A percentile compares a stretch with the other conserved stretches of the same genome.
phyloP scores from a whole-genome alignment of 2,329 filamentous ascomycete species.

The Ilyonectria mors-panacis region DNA sequence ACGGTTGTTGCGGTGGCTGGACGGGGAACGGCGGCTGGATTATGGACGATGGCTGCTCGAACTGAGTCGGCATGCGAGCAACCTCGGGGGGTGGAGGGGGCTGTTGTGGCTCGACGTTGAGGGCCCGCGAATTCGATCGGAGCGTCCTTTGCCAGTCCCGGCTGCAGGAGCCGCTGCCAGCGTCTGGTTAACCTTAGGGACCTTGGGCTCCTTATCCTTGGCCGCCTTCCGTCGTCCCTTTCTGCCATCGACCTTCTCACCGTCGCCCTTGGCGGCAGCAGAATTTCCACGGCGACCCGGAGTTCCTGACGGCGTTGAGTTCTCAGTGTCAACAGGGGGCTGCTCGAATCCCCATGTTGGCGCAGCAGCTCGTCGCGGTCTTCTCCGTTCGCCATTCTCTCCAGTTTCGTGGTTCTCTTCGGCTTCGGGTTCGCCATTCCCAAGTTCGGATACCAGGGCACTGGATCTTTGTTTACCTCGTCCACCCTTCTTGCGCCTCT shows the following conservation, averaged over 20 bases:
- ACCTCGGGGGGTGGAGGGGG: slow-evolving; percentile 57
- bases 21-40: slow-evolving; percentile 61
- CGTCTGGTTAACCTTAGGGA: slow-evolving; percentile 57
- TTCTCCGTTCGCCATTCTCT: slow-evolving; percentile 72
- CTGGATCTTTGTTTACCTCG: slow-evolving; percentile 73
- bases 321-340: slow-evolving; percentile 72
- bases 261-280: slow-evolving; percentile 58
- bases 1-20: slow-evolving; percentile 48
- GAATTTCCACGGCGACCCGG: slow-evolving; percentile 66
- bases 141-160: slow-evolving; percentile 62
- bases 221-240: slow-evolving; percentile 57
- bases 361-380: slow-evolving; percentile 76
- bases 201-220: slow-evolving; percentile 61
- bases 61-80: slow-evolving; percentile 59
- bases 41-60: slow-evolving; percentile 59
- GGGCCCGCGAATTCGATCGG: slow-evolving; percentile 69
- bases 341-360: slow-evolving; percentile 80
- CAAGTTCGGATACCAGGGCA: slow-evolving; percentile 77
- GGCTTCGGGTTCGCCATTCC: slow-evolving; percentile 70
- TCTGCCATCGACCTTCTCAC: slow-evolving; percentile 63
- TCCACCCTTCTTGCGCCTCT: slow-evolving; percentile 69
- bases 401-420: slow-evolving; percentile 70
- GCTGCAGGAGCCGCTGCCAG: slow-evolving; percentile 63
- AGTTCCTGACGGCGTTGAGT: slow-evolving; percentile 70
- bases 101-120: slow-evolving; percentile 60